Evolutionary conservation across 495 filamentous ascomycete species (phyloP).

Genomic region (Rhizodiscina lignyota): DNA sequence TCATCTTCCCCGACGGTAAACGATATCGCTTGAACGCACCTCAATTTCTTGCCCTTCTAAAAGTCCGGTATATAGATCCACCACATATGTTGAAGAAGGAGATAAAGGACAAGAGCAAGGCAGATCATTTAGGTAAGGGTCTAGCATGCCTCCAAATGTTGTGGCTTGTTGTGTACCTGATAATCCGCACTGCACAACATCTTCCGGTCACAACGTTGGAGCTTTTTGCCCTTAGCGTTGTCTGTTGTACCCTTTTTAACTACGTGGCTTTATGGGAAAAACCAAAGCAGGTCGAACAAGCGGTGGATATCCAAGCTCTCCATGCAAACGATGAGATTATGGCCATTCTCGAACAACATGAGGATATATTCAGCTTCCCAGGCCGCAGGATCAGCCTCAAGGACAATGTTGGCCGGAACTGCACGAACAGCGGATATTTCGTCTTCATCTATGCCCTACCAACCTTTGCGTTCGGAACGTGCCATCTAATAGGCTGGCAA

Average conservation of each 20-base stretch:
- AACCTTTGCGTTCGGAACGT: background rate
- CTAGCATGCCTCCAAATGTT: slow-evolving; percentile 17
- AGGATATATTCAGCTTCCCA: too few relatives aligned
- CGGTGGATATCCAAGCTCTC: too few relatives aligned
- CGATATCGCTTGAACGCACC: background rate
- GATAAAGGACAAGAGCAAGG: slow-evolving; percentile 23
- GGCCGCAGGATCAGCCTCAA: too few relatives aligned
- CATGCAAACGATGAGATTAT: too few relatives aligned
- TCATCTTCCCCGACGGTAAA: background rate
- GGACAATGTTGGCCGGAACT: too few relatives aligned
- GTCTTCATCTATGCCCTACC: too few relatives aligned
- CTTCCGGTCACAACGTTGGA: slow-evolving; percentile 24
- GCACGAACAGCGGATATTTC: too few relatives aligned
- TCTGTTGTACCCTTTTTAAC: slow-evolving; percentile 19
- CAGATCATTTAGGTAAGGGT: slow-evolving; percentile 20
- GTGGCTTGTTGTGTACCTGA: slow-evolving; percentile 21
- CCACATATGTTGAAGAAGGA: too few relatives aligned
- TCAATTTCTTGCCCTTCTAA: background rate
- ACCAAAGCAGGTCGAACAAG: slow-evolving; percentile 20
- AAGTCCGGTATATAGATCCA: background rate
- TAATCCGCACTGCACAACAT: slow-evolving; percentile 13
- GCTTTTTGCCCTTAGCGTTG: slow-evolving; percentile 22
- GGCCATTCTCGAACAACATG: too few relatives aligned
- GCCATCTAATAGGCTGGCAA: background rate
- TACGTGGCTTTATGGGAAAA: slow-evolving; percentile 27